Evolutionary conservation across 768 basidiomycete genomes (phyloP), one percentile per base, ranked within the genome.

Genomic region (Tulasnella sp.): DNA sequence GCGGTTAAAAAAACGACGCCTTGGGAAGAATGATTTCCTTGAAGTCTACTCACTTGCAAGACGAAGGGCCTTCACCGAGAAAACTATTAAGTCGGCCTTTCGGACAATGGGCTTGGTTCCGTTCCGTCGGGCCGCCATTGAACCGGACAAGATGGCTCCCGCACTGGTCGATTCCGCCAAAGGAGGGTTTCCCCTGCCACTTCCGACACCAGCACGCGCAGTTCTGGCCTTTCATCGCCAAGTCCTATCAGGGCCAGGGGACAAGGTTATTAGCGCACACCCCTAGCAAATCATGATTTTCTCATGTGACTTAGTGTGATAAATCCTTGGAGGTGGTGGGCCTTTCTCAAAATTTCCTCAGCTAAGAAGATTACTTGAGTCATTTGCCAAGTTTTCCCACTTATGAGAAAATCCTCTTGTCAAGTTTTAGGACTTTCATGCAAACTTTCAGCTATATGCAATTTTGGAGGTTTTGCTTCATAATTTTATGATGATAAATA

Each of bases 21-120:
- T 85, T 25, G 78, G 72, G 6, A 86, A 86, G 78, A 71, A 76
- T 15, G 85, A 85, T 75, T 86, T 86, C 77, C 78, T 85, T 15
- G n/a, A 64, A 12, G 77, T 86, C 6, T 85, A 84, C 67, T 81
- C 78, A 9, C 37, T 75, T 15, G 85, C 85, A 5, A 82, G 85
- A 75, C 9, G 79, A 0, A 36, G 77, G 0, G 81, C 58, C 78
- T 79, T 83, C 40, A 85, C 83, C 0, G 36, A 69, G 3, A 79
- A 79, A 9, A 83, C 80, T 34, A 84, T 87, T 77, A 75, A 79
- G 34, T 72, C 82, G 1, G 83, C 85, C 15, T 87, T 87, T 77
- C 34, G 78, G 38, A 81, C 80, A 67, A 86, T 85, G 29, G 85
- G 86, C 1, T 79, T 86, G 3, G 78, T 79, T 64, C 85, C 86